Conservation (phyloP, 805 yeast genomes). For the Wickerhamiella sergipiensis region DNA sequence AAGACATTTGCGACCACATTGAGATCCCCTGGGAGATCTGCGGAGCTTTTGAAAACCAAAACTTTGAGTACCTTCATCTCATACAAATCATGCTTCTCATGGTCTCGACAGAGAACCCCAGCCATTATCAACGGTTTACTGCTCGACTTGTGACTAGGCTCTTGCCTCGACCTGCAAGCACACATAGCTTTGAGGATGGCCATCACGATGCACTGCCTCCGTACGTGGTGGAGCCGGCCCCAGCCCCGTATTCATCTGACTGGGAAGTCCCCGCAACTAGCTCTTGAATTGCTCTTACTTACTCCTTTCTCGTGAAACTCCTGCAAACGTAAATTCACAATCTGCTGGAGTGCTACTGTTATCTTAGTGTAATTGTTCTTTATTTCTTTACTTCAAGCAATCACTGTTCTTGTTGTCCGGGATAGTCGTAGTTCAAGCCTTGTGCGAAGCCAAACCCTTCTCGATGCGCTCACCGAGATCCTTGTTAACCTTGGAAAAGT, state of each 20-base stretch:
- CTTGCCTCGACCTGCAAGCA: neutral
- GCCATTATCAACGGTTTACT: neutral
- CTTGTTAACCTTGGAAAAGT: conserved; percentile 60
- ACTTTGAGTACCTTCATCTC: neutral
- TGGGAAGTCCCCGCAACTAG: neutral
- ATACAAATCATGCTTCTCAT: neutral
- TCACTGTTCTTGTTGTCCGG: too few species aligned
- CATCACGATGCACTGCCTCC: neutral
- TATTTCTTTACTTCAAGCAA: too few species aligned
- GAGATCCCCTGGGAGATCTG: neutral
- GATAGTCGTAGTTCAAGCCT: neutral
- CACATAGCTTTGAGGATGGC: neutral
- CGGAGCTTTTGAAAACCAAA: neutral
- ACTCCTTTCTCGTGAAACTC: too few species aligned
- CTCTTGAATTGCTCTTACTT: neutral
- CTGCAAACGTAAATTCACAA: too few species aligned
- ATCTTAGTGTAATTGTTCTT: too few species aligned
- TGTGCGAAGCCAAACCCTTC: conserved; percentile 26
- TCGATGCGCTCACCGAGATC: conserved; percentile 55
- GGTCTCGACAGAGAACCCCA: neutral
- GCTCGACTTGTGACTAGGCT: neutral
- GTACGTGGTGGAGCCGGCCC: neutral
- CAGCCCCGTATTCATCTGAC: neutral
- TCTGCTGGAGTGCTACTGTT: too few species aligned
- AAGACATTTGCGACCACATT: neutral